Evolutionary conservation across 495 filamentous ascomycete species (phyloP).

Genomic region (Penicillium salamii): DNA sequence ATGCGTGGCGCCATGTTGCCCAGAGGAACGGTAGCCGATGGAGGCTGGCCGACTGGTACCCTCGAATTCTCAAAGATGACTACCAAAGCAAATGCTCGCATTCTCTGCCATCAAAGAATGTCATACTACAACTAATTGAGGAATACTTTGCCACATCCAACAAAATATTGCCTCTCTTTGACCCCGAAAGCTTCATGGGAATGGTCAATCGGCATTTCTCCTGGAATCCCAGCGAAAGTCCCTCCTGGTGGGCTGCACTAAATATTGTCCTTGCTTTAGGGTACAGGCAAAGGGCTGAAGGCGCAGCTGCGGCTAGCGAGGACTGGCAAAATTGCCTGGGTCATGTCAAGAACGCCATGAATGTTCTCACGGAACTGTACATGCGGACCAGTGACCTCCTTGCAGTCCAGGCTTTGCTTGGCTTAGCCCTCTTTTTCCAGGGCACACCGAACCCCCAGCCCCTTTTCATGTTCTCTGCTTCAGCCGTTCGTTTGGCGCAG

Average conservation of each 20-base stretch:
- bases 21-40: constrained; percentile 1
- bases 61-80: constrained; percentile 10
- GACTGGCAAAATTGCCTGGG: constrained; percentile 15
- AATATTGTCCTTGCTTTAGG: constrained; percentile 22
- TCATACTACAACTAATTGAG: constrained; percentile 7
- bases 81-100: constrained; percentile 12
- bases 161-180: constrained; percentile 9
- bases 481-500: constrained; percentile 19
- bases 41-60: constrained; percentile 14
- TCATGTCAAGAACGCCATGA: constrained; percentile 21
- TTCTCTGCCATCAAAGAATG: constrained; percentile 6
- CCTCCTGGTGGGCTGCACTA: constrained; percentile 20
- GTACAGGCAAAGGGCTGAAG: constrained; percentile 17
- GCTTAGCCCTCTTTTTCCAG: constrained; percentile 21
- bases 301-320: constrained; percentile 1
- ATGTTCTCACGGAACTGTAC: constrained; percentile 15
- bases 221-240: constrained; percentile 19
- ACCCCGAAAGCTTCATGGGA: constrained; percentile 2
- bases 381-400: constrained; percentile 15
- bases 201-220: constrained; percentile 16
- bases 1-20: background rate
- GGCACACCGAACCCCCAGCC: constrained; percentile 22
- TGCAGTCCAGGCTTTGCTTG: constrained; percentile 19
- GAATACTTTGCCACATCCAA: constrained; percentile 17
- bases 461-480: constrained; percentile 17